Evolutionary conservation across 345 rosid genomes (phyloP).

Genomic region (Dimocarpus longan): DNA sequence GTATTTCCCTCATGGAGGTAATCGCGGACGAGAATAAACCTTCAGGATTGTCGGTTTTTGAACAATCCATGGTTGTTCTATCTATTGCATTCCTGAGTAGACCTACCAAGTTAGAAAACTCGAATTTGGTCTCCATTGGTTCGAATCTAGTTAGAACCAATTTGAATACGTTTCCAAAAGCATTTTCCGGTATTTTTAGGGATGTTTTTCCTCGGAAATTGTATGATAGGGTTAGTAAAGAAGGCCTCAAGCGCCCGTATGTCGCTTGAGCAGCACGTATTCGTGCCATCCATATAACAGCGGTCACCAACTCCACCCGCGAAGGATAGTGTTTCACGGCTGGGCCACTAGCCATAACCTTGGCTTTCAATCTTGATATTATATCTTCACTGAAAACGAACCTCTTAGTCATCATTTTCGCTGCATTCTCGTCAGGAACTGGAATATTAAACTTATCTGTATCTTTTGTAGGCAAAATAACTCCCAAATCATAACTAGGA

Average conservation of each 20-base stretch:
- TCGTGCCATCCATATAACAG: constrained; percentile 30
- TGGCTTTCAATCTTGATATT: constrained; percentile 20
- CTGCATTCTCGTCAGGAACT: background rate
- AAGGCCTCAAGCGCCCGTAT: constrained; percentile 13
- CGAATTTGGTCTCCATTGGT: background rate
- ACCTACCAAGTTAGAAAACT: constrained; percentile 24
- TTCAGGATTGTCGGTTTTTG: background rate
- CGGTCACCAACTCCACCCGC: constrained; percentile 23
- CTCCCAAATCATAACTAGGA: constrained; percentile 18
- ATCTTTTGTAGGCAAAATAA: constrained; percentile 22
- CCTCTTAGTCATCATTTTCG: constrained; percentile 18
- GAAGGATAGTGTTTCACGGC: constrained; percentile 8
- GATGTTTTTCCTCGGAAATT: constrained; percentile 23
- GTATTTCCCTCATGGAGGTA: background rate
- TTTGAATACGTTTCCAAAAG: constrained; percentile 16
- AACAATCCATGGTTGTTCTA: constrained; percentile 4
- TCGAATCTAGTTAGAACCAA: constrained; percentile 6
- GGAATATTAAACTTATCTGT: background rate
- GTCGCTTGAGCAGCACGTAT: constrained; percentile 2
- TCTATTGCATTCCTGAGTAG: constrained; percentile 15
- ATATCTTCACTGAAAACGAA: constrained; percentile 20
- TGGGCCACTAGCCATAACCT: background rate
- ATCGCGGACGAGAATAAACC: constrained; percentile 10
- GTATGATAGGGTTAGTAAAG: constrained; percentile 14
- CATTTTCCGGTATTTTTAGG: background rate